Conservation (phyloP, 164 flowering plant species). For the Amborella trichopoda region DNA sequence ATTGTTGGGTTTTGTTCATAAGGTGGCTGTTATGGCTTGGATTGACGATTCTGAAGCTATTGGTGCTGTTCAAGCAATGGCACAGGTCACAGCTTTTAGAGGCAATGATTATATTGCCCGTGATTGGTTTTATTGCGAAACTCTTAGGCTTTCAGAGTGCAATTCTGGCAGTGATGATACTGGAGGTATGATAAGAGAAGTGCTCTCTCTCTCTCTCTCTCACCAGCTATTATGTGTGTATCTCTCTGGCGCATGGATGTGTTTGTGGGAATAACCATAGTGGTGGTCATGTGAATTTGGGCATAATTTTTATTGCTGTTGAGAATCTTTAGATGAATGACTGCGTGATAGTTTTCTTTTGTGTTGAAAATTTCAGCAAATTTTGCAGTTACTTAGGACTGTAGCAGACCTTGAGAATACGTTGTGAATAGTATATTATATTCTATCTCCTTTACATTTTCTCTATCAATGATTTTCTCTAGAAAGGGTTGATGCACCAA, state of each 20-base stretch:
- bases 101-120: background rate
- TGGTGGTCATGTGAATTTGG: background rate
- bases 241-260: too few relatives aligned
- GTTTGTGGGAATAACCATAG: background rate
- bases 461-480: too few relatives aligned
- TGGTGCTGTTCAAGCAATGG: conserved; percentile 1
- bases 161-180: background rate
- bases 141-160: conserved; percentile 8
- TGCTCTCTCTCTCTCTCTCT: too few relatives aligned
- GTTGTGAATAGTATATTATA: too few relatives aligned
- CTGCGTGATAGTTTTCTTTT: background rate
- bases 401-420: too few relatives aligned
- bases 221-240: too few relatives aligned
- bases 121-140: conserved; percentile 9
- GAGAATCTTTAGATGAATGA: background rate
- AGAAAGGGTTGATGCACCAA: too few relatives aligned
- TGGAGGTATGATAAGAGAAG: background rate
- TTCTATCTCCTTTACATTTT: too few relatives aligned
- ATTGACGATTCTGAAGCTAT: conserved; percentile 6
- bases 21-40: conserved; percentile 9
- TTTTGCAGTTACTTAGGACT: too few relatives aligned
- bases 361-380: too few relatives aligned
- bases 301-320: background rate
- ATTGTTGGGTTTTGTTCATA: conserved; percentile 7
- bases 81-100: conserved; percentile 12